Evolutionary conservation across 768 basidiomycete genomes (phyloP).

Genomic region (Neoboletus subvelutipes): DNA sequence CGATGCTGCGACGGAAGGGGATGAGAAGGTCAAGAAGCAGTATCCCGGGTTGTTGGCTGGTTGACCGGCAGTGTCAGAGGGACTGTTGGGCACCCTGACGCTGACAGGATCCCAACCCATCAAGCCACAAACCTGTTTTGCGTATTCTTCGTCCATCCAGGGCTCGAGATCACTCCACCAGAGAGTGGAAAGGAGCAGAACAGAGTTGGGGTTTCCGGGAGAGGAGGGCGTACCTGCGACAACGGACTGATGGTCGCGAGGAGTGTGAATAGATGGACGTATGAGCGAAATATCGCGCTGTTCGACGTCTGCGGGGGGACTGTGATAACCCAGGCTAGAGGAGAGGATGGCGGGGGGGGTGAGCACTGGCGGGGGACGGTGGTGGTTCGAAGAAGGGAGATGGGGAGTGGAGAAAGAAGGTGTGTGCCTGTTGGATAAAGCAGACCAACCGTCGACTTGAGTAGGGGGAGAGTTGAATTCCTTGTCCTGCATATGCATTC

Average conservation of each 20-base stretch:
- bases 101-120: conserved; percentile 84
- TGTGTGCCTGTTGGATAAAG: conserved; percentile 36
- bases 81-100: conserved; percentile 69
- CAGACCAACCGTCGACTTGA: conserved; percentile 32
- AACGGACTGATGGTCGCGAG: conserved; percentile 17
- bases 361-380: conserved; percentile 37
- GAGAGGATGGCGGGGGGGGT: conserved; percentile 24
- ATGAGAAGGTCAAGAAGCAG: conserved; percentile 84
- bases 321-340: conserved; percentile 19
- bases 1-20: conserved; percentile 63
- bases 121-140: conserved; percentile 78
- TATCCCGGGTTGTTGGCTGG: conserved; percentile 84
- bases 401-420: conserved; percentile 23
- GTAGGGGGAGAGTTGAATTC: conserved; percentile 32
- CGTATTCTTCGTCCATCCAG: conserved; percentile 98
- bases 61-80: conserved; percentile 57
- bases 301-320: conserved; percentile 22
- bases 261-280: conserved; percentile 18
- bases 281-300: conserved; percentile 13
- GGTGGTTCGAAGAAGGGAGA: conserved; percentile 47
- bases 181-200: conserved; percentile 57
- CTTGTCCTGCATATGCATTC: conserved; percentile 37
- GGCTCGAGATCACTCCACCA: conserved; percentile 89
- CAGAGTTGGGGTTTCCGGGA: conserved; percentile 29
- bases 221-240: conserved; percentile 19